These are phyloP conservation scores for Apophysomyces ossiformis DNA, from an alignment of 371 early-diverging fungal genomes.

Conservation along the genomic window DNA sequence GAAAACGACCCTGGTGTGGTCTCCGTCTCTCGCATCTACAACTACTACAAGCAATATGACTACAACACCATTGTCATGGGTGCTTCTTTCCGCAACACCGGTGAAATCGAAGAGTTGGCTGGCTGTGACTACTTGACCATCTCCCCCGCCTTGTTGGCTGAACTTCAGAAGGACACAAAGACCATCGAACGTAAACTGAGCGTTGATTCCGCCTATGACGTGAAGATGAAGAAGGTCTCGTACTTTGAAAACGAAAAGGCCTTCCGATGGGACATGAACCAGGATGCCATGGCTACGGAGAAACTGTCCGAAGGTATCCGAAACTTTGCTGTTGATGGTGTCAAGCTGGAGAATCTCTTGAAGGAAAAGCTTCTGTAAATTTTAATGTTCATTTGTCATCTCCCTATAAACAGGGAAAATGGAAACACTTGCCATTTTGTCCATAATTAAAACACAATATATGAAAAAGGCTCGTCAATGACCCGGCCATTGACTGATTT, in stretches of 20 bases:
- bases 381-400: neutral
- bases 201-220: slow-evolving; percentile 63
- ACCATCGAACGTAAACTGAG: slow-evolving; percentile 73
- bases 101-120: slow-evolving; percentile 95
- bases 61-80: slow-evolving; percentile 99
- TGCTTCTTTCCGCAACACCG: slow-evolving; percentile 97
- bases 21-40: slow-evolving; percentile 93
- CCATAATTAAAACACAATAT: neutral
- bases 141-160: slow-evolving; percentile 85
- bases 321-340: slow-evolving; percentile 93
- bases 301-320: slow-evolving; percentile 96
- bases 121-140: slow-evolving; percentile 98
- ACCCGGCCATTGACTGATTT: no score
- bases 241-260: slow-evolving; percentile 76
- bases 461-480: no score
- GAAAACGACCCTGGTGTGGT: slow-evolving; percentile 92
- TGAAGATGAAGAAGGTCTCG: slow-evolving; percentile 61
- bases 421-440: neutral
- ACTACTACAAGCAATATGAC: slow-evolving; percentile 97
- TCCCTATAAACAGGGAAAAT: slow-evolving; percentile 10
- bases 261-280: slow-evolving; percentile 97
- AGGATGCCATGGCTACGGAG: slow-evolving; percentile 98
- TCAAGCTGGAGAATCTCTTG: slow-evolving; percentile 78
- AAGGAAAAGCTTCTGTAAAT: slow-evolving; percentile 55
- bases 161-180: slow-evolving; percentile 69